phyloP scores from a whole-genome alignment of 2,329 filamentous ascomycete genomes.

The Diplodia seriata region DNA sequence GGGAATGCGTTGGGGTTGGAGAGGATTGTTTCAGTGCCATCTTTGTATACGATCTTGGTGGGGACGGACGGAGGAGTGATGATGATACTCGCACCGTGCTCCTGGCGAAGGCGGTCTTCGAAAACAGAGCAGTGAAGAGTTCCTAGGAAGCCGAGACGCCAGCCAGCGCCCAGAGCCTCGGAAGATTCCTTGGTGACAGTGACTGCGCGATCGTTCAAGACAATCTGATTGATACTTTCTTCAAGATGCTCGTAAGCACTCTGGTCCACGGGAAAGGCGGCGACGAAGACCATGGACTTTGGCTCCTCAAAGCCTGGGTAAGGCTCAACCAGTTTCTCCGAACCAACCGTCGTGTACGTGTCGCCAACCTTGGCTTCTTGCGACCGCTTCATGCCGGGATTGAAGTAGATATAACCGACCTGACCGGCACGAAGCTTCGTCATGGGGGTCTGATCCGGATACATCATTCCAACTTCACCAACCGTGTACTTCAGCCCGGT shows the following conservation, averaged over 20 bases:
- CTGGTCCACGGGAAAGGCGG: constrained; percentile 93
- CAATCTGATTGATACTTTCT: constrained; percentile 91
- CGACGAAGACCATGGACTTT: constrained; percentile 98
- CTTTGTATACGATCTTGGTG: constrained; percentile 80
- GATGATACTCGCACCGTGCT: constrained; percentile 93
- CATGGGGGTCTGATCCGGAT: constrained; percentile 85
- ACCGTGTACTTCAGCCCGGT: constrained; percentile 91
- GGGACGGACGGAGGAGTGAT: constrained; percentile 96
- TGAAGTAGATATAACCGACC: constrained; percentile 96
- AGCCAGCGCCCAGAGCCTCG: constrained; percentile 90
- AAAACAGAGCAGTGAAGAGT: constrained; percentile 99
- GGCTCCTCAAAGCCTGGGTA: constrained; percentile 95
- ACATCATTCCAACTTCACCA: constrained; percentile 96
- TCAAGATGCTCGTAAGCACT: constrained; percentile 84
- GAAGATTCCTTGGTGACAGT: constrained; percentile 94
- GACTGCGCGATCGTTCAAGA: constrained; percentile 93
- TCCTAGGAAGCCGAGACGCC: constrained; percentile 93
- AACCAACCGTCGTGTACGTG: constrained; percentile 85
- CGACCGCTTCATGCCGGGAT: constrained; percentile 96
- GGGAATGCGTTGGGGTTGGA: constrained; percentile 90
- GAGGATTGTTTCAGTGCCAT: constrained; percentile 79
- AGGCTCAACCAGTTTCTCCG: constrained; percentile 76
- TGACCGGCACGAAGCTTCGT: constrained; percentile 84
- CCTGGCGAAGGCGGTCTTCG: constrained; percentile 90
- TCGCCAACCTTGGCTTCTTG: constrained; percentile 96